phyloP scores from a whole-genome alignment of 2,329 filamentous ascomycete species.

The Daldinia sp. region DNA sequence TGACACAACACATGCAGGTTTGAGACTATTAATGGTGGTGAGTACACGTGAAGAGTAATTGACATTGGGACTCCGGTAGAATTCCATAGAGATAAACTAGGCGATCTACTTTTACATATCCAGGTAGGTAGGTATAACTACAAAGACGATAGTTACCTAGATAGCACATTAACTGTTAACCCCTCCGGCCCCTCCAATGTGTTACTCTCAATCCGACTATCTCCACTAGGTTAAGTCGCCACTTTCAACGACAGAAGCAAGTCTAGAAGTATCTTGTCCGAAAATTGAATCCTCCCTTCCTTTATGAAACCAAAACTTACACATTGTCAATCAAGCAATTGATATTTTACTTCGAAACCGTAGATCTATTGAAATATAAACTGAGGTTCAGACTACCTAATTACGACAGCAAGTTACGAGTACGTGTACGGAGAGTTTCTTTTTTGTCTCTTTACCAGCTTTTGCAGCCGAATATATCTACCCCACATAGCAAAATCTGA shows the following conservation, averaged over 20 bases:
- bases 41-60: constrained; percentile 13
- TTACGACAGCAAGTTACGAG: no score
- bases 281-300: background rate
- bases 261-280: background rate
- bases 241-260: background rate
- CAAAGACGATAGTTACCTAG: background rate
- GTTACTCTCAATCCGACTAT: background rate
- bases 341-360: background rate
- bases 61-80: background rate
- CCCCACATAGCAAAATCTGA: background rate
- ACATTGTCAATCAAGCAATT: background rate
- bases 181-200: background rate
- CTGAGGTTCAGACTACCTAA: no score
- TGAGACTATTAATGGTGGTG: constrained; percentile 3
- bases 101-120: background rate
- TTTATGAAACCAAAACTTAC: background rate
- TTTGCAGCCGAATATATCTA: background rate
- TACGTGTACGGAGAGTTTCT: background rate
- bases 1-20: constrained; percentile 10
- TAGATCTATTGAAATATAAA: background rate
- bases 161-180: no score
- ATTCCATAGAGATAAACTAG: background rate
- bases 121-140: background rate
- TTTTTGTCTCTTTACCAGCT: background rate
- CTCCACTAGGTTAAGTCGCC: background rate